Evolutionary conservation across 2,329 filamentous ascomycete species (phyloP).

Genomic region (Penicillium sp.): DNA sequence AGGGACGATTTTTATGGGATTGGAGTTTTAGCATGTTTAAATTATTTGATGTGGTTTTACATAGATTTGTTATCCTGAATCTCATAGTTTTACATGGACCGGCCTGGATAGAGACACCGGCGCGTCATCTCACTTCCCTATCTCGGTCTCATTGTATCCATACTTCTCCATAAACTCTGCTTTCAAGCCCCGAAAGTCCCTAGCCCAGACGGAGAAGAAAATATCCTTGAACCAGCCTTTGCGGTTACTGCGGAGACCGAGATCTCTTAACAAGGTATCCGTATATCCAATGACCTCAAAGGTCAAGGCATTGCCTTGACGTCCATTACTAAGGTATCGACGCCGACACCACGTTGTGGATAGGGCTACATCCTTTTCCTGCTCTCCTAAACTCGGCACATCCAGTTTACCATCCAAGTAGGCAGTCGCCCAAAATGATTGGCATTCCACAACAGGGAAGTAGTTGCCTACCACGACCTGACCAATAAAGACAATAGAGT

Average conservation of each 20-base stretch:
- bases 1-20: slow-evolving; percentile 51
- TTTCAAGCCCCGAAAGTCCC: slow-evolving; percentile 7
- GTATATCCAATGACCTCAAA: slow-evolving; percentile 12
- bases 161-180: slow-evolving; percentile 5
- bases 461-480: slow-evolving; percentile 10
- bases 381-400: slow-evolving; percentile 6
- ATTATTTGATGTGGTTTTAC: no score
- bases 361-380: slow-evolving; percentile 7
- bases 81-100: no score
- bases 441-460: slow-evolving; percentile 11
- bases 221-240: neutral
- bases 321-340: slow-evolving; percentile 8
- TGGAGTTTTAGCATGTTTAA: slow-evolving; percentile 19
- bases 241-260: slow-evolving; percentile 1
- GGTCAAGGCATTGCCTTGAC: neutral
- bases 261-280: slow-evolving; percentile 6
- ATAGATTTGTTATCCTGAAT: no score
- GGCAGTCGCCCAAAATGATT: slow-evolving; percentile 9
- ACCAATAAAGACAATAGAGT: slow-evolving; percentile 10
- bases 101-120: no score
- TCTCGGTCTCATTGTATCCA: neutral
- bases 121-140: no score
- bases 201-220: neutral
- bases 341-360: slow-evolving; percentile 7
- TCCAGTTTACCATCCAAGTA: slow-evolving; percentile 9